phyloP scores from a whole-genome alignment of 73 alveolate genomes.

The Paramecium tetraurelia region DNA sequence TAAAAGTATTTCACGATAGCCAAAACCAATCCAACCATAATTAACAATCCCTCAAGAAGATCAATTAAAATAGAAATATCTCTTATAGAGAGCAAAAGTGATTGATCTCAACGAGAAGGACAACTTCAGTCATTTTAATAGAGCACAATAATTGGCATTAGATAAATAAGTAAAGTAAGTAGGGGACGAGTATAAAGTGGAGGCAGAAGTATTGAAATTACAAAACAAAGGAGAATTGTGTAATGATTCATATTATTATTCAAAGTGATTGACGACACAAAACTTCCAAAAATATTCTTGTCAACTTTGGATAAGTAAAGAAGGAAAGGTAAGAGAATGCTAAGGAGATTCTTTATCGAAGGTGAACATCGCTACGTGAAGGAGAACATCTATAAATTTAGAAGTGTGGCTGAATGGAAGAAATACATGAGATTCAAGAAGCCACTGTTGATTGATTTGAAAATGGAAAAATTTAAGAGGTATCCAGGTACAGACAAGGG shows the following conservation, averaged over 20 bases:
- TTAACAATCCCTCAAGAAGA: not conserved
- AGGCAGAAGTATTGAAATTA: not conserved
- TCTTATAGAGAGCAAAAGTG: not conserved
- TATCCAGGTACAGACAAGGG: constrained; percentile 18
- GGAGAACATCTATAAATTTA: not conserved
- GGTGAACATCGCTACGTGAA: not conserved
- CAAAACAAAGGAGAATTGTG: not conserved
- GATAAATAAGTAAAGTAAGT: not conserved
- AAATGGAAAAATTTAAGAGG: not conserved
- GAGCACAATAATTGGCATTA: not conserved
- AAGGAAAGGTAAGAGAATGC: not conserved
- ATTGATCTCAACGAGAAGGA: not conserved
- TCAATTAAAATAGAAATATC: not conserved
- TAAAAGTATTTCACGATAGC: not conserved
- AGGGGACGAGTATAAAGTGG: not conserved
- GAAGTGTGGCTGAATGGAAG: not conserved
- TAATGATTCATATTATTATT: not conserved
- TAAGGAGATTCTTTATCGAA: not conserved
- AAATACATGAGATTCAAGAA: not conserved
- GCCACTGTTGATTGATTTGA: not conserved
- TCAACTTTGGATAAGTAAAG: not conserved
- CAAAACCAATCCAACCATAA: not conserved
- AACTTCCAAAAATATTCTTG: not conserved
- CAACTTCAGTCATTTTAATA: not conserved
- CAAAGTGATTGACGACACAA: not conserved